Conservation (phyloP, 192 early-diverging fungal species). For the Thamnidium elegans region DNA sequence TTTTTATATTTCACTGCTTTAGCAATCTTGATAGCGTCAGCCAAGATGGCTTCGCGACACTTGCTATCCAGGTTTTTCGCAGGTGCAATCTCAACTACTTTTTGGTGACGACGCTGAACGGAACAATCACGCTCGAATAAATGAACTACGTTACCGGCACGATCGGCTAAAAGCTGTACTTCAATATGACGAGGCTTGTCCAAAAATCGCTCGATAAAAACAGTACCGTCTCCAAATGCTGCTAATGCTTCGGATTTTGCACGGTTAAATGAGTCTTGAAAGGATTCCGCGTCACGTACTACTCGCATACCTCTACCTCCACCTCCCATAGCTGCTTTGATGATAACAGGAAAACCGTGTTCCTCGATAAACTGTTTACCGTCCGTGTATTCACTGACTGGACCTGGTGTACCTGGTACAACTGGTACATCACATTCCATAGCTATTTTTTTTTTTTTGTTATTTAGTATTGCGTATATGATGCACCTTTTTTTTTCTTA, state of each 20-base stretch:
- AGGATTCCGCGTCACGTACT: constrained; percentile 64
- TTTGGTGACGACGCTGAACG: constrained; percentile 64
- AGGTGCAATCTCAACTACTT: constrained; percentile 61
- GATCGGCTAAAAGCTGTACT: constrained; percentile 60
- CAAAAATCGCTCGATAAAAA: constrained; percentile 1
- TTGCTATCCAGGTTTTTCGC: constrained; percentile 47
- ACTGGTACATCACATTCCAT: constrained; percentile 76
- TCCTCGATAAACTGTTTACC: constrained; percentile 68
- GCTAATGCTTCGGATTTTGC: constrained; percentile 80
- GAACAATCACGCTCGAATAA: constrained; percentile 64
- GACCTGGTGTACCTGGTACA: constrained; percentile 88
- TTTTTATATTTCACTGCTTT: constrained; percentile 49
- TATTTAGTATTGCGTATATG: constrained; percentile 25
- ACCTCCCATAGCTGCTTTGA: constrained; percentile 90
- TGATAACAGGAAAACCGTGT: constrained; percentile 88
- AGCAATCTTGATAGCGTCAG: constrained; percentile 49
- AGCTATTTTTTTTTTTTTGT: constrained; percentile 39
- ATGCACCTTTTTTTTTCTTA: constrained; percentile 33
- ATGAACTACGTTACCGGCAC: constrained; percentile 53
- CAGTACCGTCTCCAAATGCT: constrained; percentile 93
- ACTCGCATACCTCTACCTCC: constrained; percentile 97
- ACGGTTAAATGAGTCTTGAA: constrained; percentile 74
- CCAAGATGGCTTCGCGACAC: constrained; percentile 44
- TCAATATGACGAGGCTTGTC: constrained; percentile 3
- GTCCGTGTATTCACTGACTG: constrained; percentile 59